Base-by-base conservation (phyloP, 305 asterid species). In the Fraxinus greggii region DNA sequence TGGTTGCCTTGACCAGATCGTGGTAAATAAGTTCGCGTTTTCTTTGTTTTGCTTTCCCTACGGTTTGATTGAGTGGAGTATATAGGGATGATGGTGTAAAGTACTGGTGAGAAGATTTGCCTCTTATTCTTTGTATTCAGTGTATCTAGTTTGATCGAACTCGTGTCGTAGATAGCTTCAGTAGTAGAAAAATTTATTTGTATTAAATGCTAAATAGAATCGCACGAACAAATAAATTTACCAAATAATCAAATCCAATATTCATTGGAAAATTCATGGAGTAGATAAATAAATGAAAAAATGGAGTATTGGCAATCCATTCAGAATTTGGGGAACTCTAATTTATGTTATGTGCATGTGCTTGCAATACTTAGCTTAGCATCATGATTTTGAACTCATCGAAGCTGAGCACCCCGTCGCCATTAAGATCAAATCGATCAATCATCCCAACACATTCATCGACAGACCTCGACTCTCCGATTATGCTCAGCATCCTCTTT, bases 311-410 rank as follows among this genome's bases (percentile, higher is more conserved):
- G n/a, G n/a, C n/a, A n/a, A n/a, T n/a, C n/a, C n/a, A 7, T 40
- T 40, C 3, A 9, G n/a, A 12, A 1, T 10, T 40, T 0, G 1
- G 38, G 48, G 48, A 9, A 38, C 48, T 38, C 48, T 7, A 38
- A 8, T 38, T 0, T 75, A 40, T 38, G 17, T 21, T 42, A 4
- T 23, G 1, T 75, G 1, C 8, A 12, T 13, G 36, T 45, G 45
- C 10, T 19, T 26, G 45, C 32, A 61, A 5, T 29, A 31, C 31
- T 26, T 36, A 74, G 61, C 4, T 35, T 3, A 6, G 13, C 80
- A 81, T 81, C 84, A 81, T 81, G 13, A 74, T 5, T 31, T 56
- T 36, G 45, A 81, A 81, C 32, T 81, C 84, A 3, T 81, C 76
- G 26, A 81, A 81, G 45, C 69, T 56, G 17, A 81, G 84, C 29